Conservation (phyloP, 2,329 filamentous ascomycete species). For the Aureobasidium zeae region DNA sequence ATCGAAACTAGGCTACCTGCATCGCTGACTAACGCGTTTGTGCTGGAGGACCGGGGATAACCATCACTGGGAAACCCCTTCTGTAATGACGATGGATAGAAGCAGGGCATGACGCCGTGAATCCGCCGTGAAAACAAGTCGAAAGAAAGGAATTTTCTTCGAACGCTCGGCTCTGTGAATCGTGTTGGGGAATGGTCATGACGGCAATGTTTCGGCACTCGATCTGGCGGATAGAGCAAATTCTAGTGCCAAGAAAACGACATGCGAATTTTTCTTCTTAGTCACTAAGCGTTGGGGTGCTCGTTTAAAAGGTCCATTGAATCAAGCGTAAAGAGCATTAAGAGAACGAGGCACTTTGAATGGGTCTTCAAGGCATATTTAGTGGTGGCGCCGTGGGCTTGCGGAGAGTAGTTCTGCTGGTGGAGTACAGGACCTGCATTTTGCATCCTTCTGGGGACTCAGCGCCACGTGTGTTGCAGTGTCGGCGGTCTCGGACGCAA, state of each 20-base stretch:
- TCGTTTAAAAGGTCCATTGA: not conserved
- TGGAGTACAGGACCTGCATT: conserved; percentile 10
- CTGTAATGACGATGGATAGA: conserved; percentile 1
- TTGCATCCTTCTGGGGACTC: conserved; percentile 4
- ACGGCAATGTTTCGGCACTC: conserved; percentile 13
- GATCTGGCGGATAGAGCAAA: conserved; percentile 13
- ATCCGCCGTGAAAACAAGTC: conserved; percentile 12
- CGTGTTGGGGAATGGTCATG: conserved; percentile 14
- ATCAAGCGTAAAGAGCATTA: not conserved
- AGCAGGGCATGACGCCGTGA: conserved; percentile 11
- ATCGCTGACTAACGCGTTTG: not conserved
- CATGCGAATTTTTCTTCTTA: conserved; percentile 2
- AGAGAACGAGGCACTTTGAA: no score
- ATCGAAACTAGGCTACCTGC: conserved; percentile 2
- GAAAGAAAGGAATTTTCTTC: conserved; percentile 2
- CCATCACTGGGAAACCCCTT: not conserved
- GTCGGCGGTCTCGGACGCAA: no score
- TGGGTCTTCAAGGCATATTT: not conserved
- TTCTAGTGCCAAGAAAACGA: conserved; percentile 12
- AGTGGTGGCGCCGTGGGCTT: conserved; percentile 2
- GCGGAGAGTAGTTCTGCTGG: conserved; percentile 7
- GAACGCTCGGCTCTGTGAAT: conserved; percentile 4
- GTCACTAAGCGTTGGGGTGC: not conserved
- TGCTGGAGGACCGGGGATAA: conserved; percentile 1
- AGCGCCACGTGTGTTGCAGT: conserved; percentile 12